A percentile compares a stretch with the other conserved stretches of the same genome.
Conservation (phyloP, 768 basidiomycete species). For the Cyclocybe aegerita region DNA sequence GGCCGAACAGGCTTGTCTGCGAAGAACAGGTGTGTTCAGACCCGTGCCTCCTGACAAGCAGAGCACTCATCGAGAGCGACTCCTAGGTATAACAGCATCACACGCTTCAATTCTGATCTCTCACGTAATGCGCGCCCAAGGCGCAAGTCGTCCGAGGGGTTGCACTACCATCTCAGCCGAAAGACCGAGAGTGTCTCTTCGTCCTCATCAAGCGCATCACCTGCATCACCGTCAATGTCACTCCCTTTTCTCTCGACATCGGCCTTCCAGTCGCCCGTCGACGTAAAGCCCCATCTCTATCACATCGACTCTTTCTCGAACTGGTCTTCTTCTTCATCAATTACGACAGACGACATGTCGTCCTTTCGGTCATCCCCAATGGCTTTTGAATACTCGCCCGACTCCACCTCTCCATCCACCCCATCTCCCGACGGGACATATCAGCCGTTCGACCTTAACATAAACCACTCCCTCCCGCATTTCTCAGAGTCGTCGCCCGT, state of each 20-base stretch:
- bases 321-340: slow-evolving; percentile 33
- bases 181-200: slow-evolving; percentile 38
- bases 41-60: neutral
- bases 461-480: slow-evolving; percentile 29
- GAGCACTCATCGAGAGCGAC: too few relatives aligned
- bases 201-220: slow-evolving; percentile 43
- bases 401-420: slow-evolving; percentile 25
- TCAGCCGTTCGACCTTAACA: slow-evolving; percentile 31
- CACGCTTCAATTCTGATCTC: slow-evolving; percentile 42
- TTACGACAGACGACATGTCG: slow-evolving; percentile 27
- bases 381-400: slow-evolving; percentile 20
- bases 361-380: slow-evolving; percentile 27
- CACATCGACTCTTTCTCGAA: slow-evolving; percentile 21
- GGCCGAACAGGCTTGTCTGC: slow-evolving; percentile 59
- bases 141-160: slow-evolving; percentile 35
- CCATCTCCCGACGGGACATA: slow-evolving; percentile 27
- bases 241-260: slow-evolving; percentile 22
- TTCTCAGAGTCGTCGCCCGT: slow-evolving; percentile 30
- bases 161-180: slow-evolving; percentile 26
- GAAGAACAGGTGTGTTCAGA: slow-evolving; percentile 49
- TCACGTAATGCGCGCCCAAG: slow-evolving; percentile 33
- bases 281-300: slow-evolving; percentile 23
- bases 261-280: slow-evolving; percentile 17
- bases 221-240: slow-evolving; percentile 27
- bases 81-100: slow-evolving; percentile 51